phyloP scores from a whole-genome alignment of 176 grass and related monocot genomes.

The Oryza coarctata region DNA sequence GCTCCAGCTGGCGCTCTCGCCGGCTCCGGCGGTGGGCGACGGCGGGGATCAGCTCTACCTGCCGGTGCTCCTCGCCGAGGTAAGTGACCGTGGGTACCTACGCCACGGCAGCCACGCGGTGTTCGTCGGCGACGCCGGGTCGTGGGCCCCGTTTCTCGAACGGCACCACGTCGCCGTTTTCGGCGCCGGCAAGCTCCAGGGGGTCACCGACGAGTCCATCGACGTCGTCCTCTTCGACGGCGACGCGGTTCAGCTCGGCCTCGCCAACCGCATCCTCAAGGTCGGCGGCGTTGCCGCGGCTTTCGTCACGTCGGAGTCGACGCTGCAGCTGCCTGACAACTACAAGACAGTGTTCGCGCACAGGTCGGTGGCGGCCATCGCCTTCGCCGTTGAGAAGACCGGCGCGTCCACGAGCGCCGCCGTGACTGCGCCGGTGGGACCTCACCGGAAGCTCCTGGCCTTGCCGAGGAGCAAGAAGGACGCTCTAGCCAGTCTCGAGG shows the following conservation, averaged over 20 bases:
- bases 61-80: conserved; percentile 23
- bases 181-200: not conserved
- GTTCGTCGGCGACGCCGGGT: conserved; percentile 37
- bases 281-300: conserved; percentile 34
- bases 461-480: conserved; percentile 38
- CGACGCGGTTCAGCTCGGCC: conserved; percentile 3
- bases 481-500: conserved; percentile 48
- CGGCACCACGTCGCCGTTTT: conserved; percentile 19
- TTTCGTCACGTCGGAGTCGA: not conserved
- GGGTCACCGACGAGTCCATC: conserved; percentile 24
- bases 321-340: conserved; percentile 32
- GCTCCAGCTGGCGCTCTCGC: conserved; percentile 18
- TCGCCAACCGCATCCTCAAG: conserved; percentile 32
- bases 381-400: conserved; percentile 37
- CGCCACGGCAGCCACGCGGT: conserved; percentile 2
- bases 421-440: not conserved
- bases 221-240: conserved; percentile 36
- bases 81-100: conserved; percentile 35
- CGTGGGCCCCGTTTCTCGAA: conserved; percentile 24
- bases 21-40: not conserved
- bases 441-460: conserved; percentile 34
- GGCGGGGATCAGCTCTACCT: conserved; percentile 7
- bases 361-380: not conserved
- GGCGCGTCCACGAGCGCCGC: not conserved
- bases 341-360: conserved; percentile 37